A percentile compares a stretch with the other conserved stretches of the same genome.
Conservation (phyloP, 768 basidiomycete genomes). For the Pisolithus orientalis region DNA sequence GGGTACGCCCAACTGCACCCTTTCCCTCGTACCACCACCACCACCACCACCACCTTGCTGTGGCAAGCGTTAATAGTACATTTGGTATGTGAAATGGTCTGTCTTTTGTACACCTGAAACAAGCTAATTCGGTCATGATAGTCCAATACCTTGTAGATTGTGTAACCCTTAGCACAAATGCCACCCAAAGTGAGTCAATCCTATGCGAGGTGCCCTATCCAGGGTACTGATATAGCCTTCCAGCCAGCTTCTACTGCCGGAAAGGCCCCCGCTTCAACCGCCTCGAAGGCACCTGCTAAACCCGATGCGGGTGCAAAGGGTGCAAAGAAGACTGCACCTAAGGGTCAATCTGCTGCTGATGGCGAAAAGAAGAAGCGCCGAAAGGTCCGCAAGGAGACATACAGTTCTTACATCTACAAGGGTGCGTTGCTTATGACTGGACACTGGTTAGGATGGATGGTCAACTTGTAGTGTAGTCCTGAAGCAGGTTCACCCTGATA, state of each 20-base stretch:
- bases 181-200: constrained; percentile 29
- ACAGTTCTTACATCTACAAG: constrained; percentile 84
- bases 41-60: constrained; percentile 22
- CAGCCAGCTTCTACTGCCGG: constrained; percentile 37
- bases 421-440: constrained; percentile 31
- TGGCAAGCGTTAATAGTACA: constrained; percentile 10
- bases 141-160: constrained; percentile 26
- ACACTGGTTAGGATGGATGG: not conserved
- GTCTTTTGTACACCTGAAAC: constrained; percentile 1
- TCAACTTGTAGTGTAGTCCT: constrained; percentile 42
- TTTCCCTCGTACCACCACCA: constrained; percentile 28
- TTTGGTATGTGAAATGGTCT: constrained; percentile 16
- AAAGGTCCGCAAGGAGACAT: constrained; percentile 78
- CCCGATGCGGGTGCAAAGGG: constrained; percentile 40
- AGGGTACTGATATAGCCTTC: constrained; percentile 4
- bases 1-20: constrained; percentile 22
- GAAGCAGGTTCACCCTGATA: constrained; percentile 91
- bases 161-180: constrained; percentile 28
- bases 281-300: constrained; percentile 53
- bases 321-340: constrained; percentile 57
- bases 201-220: not conserved
- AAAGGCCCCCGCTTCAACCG: constrained; percentile 45
- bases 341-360: constrained; percentile 42
- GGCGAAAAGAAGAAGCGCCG: constrained; percentile 77
- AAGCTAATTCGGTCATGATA: constrained; percentile 11